Base-by-base conservation (phyloP, 208 protist genomes). In the Wallacemonas sp. region DNA sequence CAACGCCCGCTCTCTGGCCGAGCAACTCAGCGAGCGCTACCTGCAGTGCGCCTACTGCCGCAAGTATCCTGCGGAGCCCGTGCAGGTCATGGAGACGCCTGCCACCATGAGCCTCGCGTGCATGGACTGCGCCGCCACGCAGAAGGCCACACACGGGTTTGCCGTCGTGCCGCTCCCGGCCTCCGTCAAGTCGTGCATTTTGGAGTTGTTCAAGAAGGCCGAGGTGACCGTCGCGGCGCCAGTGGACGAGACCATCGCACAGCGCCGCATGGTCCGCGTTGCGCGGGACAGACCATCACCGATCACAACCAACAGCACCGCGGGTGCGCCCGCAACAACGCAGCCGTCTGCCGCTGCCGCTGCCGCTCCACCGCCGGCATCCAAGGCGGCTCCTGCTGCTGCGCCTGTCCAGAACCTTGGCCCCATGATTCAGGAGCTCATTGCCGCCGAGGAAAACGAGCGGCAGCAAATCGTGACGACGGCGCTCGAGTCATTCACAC, bases 41-140 rank as follows among this genome's bases (percentile, higher is more conserved):
- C 80, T 89, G 60, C 48, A 56, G 8, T 93, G 87, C 65, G 60
- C 63, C 12, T 24, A 81, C 27, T 93, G 87, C 56, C 57, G 56
- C 27, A 80, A 84, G 41, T 57, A 84, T 3, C 70, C 70, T 1
- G 61, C 61, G 8, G 79, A 90, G 64, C 65, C 81, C 9, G 87
- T 93, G 49, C 75, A 86, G 60, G 65, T 87, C 38, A 36, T 76
- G 2, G 71, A 73, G 34, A 16, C 4, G 12, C 29, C 52, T 0
- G 14, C 52, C 30, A 75, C 62, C 21, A 65, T 65, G 23, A 52
- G 54, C n/a, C 24, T 94, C 27, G 68, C 66, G 24, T 94, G 88
- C 70, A 76, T 78, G 8, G 46, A 55, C 14, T 94, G 88, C 58
- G 71, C 74, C 1, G 32, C 71, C 16, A 30, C 58, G 48, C 21